phyloP scores from a whole-genome alignment of 75 land plant genomes.

The Sequoia sempervirens region DNA sequence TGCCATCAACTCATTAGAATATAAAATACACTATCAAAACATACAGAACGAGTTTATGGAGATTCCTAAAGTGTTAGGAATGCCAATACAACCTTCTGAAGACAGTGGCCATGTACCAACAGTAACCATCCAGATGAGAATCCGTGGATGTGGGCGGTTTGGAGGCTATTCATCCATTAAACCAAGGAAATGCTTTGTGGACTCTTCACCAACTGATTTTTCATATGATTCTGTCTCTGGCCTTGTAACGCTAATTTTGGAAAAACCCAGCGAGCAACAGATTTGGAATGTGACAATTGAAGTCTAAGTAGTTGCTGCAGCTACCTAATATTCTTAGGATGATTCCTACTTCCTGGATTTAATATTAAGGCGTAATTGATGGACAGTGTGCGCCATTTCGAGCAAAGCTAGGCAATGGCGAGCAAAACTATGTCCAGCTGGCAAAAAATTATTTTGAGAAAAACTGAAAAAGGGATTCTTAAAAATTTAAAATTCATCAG shows the following conservation, averaged over 20 bases:
- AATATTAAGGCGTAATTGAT: background rate
- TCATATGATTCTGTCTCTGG: slow-evolving; percentile 46
- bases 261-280: slow-evolving; percentile 8
- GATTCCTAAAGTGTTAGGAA: background rate
- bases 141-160: slow-evolving; percentile 43
- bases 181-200: slow-evolving; percentile 47
- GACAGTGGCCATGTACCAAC: slow-evolving; percentile 6
- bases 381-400: background rate
- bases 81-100: slow-evolving; percentile 10
- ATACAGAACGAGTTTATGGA: background rate
- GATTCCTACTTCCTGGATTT: background rate
- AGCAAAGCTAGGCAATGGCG: background rate
- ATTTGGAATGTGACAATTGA: background rate
- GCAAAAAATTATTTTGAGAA: background rate
- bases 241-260: slow-evolving; percentile 36
- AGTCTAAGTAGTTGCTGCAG: background rate
- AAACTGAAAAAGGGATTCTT: background rate
- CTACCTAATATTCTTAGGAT: background rate
- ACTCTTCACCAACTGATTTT: slow-evolving; percentile 27
- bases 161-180: slow-evolving; percentile 58
- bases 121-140: slow-evolving; percentile 4
- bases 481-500: background rate
- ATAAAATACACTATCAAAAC: slow-evolving; percentile 17
- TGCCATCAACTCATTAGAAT: slow-evolving; percentile 49
- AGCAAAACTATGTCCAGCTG: background rate